Base-by-base conservation (phyloP, 2,329 filamentous ascomycete species). In the Talaromyces sp. region DNA sequence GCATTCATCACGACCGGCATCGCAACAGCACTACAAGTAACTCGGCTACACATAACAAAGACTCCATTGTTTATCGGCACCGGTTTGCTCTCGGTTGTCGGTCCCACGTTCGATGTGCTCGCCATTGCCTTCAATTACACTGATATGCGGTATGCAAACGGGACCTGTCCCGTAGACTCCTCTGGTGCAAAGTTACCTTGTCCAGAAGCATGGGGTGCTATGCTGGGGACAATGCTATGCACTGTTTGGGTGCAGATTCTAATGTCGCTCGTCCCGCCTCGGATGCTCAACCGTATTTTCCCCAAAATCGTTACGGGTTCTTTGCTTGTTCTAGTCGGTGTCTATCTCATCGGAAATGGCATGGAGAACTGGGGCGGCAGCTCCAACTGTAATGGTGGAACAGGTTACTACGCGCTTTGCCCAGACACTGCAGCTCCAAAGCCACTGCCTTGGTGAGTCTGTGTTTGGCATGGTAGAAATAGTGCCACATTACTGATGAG, bases 61-160 rank as follows among this genome's bases (percentile, higher is more conserved):
- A 90, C 90, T 0, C 88, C 86, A 2, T 92, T 92, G 71, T 90
- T 86, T 64, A 76, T 92, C 62, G 89, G 91, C 11, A 95, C 91
- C 0, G 91, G 91, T 2, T 77, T 95, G 26, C 86, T 95, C 61
- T 91, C 88, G 0, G 91, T 92, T 3, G 89, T 91, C 3, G 89
- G 89, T 17, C 88, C 91, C 17, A 90, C 89, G 0, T 93, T 93
- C 70, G 82, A 88, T 52, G 87, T 89, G 62, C 90, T 93, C 63
- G 84, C 88, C 3, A 85, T 92, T 27, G 89, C 89, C 1, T 83
- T 89, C 53, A 89, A 86, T 4, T 84, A 95, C 49, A 72, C 79
- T 2, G 89, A 93, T 70, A 93, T 93, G 89, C 64, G 67, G 2
- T 93, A 93, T 71, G 78, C 78, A 54, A 89, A 87, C 60, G 90